A percentile compares a stretch with the other conserved stretches of the same genome.
phyloP scores from a whole-genome alignment of 2,329 filamentous ascomycete genomes.

The Trichoderma sp. region DNA sequence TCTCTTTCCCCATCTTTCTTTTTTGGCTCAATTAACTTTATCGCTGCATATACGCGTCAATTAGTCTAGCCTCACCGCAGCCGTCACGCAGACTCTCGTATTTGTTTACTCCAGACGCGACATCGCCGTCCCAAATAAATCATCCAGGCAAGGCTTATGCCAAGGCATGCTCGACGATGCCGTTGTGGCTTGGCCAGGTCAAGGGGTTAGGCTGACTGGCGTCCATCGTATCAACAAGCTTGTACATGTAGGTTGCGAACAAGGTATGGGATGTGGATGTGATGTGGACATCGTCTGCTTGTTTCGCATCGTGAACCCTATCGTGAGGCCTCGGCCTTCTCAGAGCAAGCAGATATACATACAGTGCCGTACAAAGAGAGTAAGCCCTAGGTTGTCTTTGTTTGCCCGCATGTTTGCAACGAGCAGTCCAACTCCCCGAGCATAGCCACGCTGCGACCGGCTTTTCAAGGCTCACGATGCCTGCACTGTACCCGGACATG shows the following conservation, averaged over 20 bases:
- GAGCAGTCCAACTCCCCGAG: background rate
- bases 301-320: background rate
- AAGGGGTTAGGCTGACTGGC: slow-evolving; percentile 4
- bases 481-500: background rate
- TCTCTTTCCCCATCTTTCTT: background rate
- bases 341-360: background rate
- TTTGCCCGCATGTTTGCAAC: background rate
- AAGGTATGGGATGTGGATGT: background rate
- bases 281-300: background rate
- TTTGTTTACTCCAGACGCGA: background rate
- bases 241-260: background rate
- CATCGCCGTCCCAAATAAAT: background rate
- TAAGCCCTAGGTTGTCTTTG: background rate
- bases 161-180: background rate
- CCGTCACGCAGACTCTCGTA: background rate
- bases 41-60: slow-evolving; percentile 9
- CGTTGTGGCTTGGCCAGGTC: slow-evolving; percentile 10
- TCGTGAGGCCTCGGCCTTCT: background rate
- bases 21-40: background rate
- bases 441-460: slow-evolving; percentile 2
- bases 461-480: background rate
- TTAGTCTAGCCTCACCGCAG: background rate
- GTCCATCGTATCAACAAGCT: background rate
- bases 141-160: background rate
- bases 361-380: background rate